Base-by-base conservation (phyloP, 2,329 filamentous ascomycete genomes). In the Penicillium sp. region DNA sequence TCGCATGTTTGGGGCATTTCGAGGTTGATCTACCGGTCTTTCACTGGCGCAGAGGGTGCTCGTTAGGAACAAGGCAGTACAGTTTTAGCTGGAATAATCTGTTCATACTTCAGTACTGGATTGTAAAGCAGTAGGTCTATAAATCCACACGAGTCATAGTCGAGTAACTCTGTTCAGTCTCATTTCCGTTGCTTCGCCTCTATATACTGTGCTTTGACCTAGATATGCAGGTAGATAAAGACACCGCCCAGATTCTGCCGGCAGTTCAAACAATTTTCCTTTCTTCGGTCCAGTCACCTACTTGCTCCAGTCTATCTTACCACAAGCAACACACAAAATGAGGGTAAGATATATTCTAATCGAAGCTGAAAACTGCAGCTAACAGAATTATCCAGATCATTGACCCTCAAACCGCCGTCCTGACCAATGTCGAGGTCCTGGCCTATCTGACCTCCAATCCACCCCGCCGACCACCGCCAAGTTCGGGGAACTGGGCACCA, bases 351-450 rank as follows among this genome's bases (percentile, higher is more conserved):
- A 12, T 17, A 17, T 24, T 9, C 5, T 13, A 15, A 1, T 8
- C 1, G 28, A 22, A 34, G 12, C 19, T 7, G 7, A 6, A 10
- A 17, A 9, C 9, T 17, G 3, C 19, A 19, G 2, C 51, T 59
- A 17, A 59, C 15, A 1, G 3, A 6, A 17, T n/a, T 3, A 4
- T 13, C 0, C 37, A 73, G 71, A 67, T 74, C 29, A 63, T 73
- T 48, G 70, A 74, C 55, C 69, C 71, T 40, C 71, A 73, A 62
- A 63, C 66, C 31, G 70, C 71, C n/a, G 63, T 67, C 26, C 63
- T 74, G 43, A 70, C 69, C 43, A 74, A 72, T 54, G 61, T 69
- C 24, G 72, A 74, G 63, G 71, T 74, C 41, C 61, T 72, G 33
- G 63, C 68, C 19, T 69, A 72, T 51, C 54, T 73, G 32, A 67